Percentiles rank a stretch among this genome's conserved stretches.
Conservation (phyloP, 2,329 filamentous ascomycete species). For the Colletotrichum gigasporum region DNA sequence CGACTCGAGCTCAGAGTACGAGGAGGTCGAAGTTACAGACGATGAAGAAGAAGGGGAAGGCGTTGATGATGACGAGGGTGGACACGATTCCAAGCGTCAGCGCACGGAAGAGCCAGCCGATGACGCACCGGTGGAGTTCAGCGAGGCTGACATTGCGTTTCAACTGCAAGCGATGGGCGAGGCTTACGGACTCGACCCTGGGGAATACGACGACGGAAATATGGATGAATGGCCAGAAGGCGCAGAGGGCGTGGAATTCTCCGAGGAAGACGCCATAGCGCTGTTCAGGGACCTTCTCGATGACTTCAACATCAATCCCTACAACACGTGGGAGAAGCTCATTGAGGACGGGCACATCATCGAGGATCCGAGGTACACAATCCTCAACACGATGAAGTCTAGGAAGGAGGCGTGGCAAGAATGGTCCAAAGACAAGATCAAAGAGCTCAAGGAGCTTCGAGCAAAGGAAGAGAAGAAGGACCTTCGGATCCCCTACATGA, state of each 20-base stretch:
- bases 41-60: constrained; percentile 53
- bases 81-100: constrained; percentile 69
- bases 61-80: constrained; percentile 45
- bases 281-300: constrained; percentile 89
- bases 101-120: constrained; percentile 62
- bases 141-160: constrained; percentile 92
- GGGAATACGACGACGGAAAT: constrained; percentile 76
- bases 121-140: constrained; percentile 76
- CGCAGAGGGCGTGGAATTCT: constrained; percentile 74
- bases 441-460: constrained; percentile 75
- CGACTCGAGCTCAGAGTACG: constrained; percentile 76
- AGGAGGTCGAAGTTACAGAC: constrained; percentile 74
- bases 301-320: constrained; percentile 85
- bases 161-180: constrained; percentile 91
- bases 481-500: constrained; percentile 83
- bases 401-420: constrained; percentile 85
- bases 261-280: constrained; percentile 77
- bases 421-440: constrained; percentile 84
- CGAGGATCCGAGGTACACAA: constrained; percentile 87
- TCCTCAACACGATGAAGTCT: constrained; percentile 81
- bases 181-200: constrained; percentile 81
- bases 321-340: constrained; percentile 89
- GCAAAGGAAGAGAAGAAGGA: constrained; percentile 83
- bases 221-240: constrained; percentile 74
- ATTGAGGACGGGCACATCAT: constrained; percentile 84